Conservation (phyloP, 768 basidiomycete species). For the Naematelia aurantialba region DNA sequence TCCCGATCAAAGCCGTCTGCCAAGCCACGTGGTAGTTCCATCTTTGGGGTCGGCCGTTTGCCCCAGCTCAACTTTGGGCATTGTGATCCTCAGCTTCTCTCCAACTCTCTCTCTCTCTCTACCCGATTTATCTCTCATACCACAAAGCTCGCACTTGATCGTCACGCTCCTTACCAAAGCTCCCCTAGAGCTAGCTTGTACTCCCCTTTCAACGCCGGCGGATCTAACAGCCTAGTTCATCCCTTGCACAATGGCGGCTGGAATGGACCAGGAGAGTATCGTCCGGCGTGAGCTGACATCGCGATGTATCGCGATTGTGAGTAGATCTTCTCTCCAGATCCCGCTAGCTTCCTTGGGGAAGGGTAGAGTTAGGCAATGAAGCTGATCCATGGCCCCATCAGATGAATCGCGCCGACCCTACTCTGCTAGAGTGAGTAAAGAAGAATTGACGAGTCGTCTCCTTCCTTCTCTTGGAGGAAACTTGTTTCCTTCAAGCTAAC, state of each 20-base stretch:
- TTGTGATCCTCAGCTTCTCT: too few relatives aligned
- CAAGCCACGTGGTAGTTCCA: slow-evolving; percentile 1
- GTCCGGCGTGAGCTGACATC: slow-evolving; percentile 60
- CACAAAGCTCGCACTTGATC: background rate
- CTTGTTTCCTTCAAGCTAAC: background rate
- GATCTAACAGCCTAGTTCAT: slow-evolving; percentile 1
- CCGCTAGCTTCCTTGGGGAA: background rate
- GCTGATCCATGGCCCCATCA: background rate
- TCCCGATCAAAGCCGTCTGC: slow-evolving; percentile 26
- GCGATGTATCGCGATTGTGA: slow-evolving; percentile 80
- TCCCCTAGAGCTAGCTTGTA: background rate
- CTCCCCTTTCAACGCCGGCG: background rate
- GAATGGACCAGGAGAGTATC: slow-evolving; percentile 37
- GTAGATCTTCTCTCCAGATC: slow-evolving; percentile 6
- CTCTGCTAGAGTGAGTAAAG: slow-evolving; percentile 56
- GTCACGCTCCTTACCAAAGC: background rate
- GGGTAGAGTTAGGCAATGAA: too few relatives aligned
- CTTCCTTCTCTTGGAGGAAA: background rate
- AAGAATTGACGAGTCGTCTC: background rate
- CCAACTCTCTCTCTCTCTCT: background rate
- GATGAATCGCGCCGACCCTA: slow-evolving; percentile 94
- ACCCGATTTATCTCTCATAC: background rate
- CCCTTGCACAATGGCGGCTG: slow-evolving; percentile 24
- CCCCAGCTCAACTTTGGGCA: background rate
- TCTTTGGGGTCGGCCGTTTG: background rate